These are phyloP conservation scores for Lenzites betulinus DNA, from an alignment of 768 basidiomycete species.

Conservation along the genomic window DNA sequence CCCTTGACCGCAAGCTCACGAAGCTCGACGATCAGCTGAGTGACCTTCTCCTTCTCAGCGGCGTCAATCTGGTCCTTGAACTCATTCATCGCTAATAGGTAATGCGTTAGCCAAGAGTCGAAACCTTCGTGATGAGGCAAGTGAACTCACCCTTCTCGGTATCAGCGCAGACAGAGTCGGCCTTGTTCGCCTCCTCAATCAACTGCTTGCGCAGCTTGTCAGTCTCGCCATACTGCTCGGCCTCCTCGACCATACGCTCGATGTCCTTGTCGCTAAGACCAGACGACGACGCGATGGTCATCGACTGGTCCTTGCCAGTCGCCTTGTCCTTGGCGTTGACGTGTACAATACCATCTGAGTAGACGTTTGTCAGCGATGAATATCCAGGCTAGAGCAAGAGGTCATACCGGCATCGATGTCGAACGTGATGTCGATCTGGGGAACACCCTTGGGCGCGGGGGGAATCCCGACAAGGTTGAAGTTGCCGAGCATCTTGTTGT, in stretches of 20 bases:
- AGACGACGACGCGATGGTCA: slow-evolving; percentile 97
- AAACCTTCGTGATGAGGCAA: neutral
- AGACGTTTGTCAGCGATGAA: too few species aligned
- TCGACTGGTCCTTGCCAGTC: slow-evolving; percentile 86
- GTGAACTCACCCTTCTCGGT: slow-evolving; percentile 83
- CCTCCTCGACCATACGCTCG: slow-evolving; percentile 93
- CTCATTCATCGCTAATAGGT: slow-evolving; percentile 79
- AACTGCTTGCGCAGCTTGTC: slow-evolving; percentile 86
- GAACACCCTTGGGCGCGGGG: slow-evolving; percentile 72
- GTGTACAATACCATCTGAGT: slow-evolving; percentile 89
- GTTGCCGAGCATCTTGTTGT: slow-evolving; percentile 98
- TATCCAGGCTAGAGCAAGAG: neutral
- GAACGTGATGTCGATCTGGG: slow-evolving; percentile 85
- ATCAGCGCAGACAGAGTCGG: slow-evolving; percentile 90
- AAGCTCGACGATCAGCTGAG: slow-evolving; percentile 82
- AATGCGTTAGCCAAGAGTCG: neutral
- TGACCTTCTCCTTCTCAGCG: slow-evolving; percentile 91
- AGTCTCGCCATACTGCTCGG: slow-evolving; percentile 90
- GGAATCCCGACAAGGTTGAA: slow-evolving; percentile 99
- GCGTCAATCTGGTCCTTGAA: slow-evolving; percentile 97
- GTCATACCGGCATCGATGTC: slow-evolving; percentile 91
- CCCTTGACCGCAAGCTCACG: slow-evolving; percentile 89
- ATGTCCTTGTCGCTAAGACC: slow-evolving; percentile 97
- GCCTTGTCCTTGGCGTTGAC: slow-evolving; percentile 96
- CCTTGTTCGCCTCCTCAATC: slow-evolving; percentile 97